These are phyloP conservation scores for Xerocomellus amylosporus DNA, from an alignment of 768 basidiomycete genomes.

Conservation along the genomic window DNA sequence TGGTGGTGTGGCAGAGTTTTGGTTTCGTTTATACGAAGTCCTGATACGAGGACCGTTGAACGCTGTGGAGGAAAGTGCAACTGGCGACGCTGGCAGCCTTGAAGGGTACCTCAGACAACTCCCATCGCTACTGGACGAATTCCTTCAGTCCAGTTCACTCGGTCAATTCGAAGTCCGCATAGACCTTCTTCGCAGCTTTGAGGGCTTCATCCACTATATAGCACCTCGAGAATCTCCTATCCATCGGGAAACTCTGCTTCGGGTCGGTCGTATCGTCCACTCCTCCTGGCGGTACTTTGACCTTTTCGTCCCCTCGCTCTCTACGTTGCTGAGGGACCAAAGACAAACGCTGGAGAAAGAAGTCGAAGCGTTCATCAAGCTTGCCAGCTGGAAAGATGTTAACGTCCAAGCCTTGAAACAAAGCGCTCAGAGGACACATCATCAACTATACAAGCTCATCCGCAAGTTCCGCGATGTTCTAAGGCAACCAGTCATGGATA, in stretches of 20 bases:
- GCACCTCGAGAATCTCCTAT: conserved; percentile 28
- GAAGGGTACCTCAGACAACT: conserved; percentile 60
- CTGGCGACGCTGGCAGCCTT: conserved; percentile 34
- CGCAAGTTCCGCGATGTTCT: conserved; percentile 90
- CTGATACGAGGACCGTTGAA: conserved; percentile 60
- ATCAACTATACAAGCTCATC: conserved; percentile 84
- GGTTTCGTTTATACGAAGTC: conserved; percentile 87
- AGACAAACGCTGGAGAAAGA: conserved; percentile 71
- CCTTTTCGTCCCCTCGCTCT: conserved; percentile 54
- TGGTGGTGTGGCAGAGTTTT: conserved; percentile 64
- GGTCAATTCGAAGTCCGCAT: conserved; percentile 80
- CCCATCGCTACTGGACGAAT: conserved; percentile 77
- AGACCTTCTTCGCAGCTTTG: conserved; percentile 66
- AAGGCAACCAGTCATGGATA: conserved; percentile 60
- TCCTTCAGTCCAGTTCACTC: conserved; percentile 68
- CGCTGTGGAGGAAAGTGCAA: conserved; percentile 40
- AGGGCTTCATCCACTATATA: conserved; percentile 43
- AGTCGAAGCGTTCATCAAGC: conserved; percentile 79
- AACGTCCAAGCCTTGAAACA: conserved; percentile 92
- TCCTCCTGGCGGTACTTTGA: conserved; percentile 60
- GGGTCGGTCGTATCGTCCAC: conserved; percentile 57
- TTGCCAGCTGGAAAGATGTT: conserved; percentile 98
- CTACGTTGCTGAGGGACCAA: conserved; percentile 50
- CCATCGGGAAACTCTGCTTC: conserved; percentile 38
- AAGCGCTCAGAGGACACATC: conserved; percentile 88